Evolutionary conservation across 225 moss, liverwort and hornwort species (phyloP), one percentile per base, ranked within the genome.

Genomic region (Antitrichia curtipendula): DNA sequence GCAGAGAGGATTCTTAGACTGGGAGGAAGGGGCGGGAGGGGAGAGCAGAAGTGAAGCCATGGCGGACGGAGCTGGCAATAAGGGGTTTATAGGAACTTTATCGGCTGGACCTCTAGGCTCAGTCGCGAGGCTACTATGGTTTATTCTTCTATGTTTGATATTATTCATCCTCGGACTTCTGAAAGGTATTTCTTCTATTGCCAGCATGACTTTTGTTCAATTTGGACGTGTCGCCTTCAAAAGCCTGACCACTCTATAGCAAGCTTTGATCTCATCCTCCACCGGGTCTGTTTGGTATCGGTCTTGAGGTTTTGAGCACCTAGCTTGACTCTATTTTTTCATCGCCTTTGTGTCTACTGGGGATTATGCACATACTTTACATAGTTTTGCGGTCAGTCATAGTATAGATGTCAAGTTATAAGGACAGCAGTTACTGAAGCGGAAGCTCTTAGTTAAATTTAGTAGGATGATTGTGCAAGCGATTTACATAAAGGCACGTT

Each of bases 151-250:
- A n/a, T 91, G 88, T 75, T 86, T 92, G 41, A 60, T 90, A 49
- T 82, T 92, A 65, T 89, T 94, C 86, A 62, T 84, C 73, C 85
- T 92, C 83, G 94, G 94, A 77, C 34, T 94, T 54, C 12, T 94
- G 85, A 94, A 94, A 94, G 94, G 94, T 92, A 85, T 40, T 31
- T 77, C 61, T 86, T 64, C 29, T 76, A 61, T 65, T 78, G 49
- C 77, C 70, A 80, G 56, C 19, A 53, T 78, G 50, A 53, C 17
- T 72, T 57, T 52, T 83, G 43, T 87, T 75, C 10, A 36, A 50
- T 50, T 75, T 34, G 75, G 22, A 84, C 40, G 36, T 60, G 36
- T 74, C 11, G 50, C 65, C 47, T 59, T 74, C 75, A 61, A 49
- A 72, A 61, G 21, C 73, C 56, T 79, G 78, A 80, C 31, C n/a